Conservation (phyloP, 768 basidiomycete genomes). For the Lactarius vividus region DNA sequence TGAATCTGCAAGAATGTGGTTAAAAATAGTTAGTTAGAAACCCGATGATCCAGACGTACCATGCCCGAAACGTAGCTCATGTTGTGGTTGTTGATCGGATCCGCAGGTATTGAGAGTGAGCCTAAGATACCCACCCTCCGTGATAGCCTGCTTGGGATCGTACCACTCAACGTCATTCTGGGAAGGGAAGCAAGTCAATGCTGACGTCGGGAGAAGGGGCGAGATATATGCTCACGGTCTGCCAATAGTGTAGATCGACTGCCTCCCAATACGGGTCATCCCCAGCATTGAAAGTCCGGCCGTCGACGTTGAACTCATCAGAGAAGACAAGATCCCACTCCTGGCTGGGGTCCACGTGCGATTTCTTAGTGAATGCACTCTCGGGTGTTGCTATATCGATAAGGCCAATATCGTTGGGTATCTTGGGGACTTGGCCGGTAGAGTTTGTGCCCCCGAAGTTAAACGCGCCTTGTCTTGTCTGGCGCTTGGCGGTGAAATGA, state of each 20-base stretch:
- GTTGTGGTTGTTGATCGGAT: constrained; percentile 43
- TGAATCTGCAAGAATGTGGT: constrained; percentile 17
- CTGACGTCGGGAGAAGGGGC: background rate
- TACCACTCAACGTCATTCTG: constrained; percentile 55
- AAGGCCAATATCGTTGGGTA: constrained; percentile 28
- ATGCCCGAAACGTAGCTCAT: constrained; percentile 42
- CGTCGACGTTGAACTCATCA: constrained; percentile 46
- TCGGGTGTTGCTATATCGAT: constrained; percentile 44
- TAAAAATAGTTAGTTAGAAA: background rate
- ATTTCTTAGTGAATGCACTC: constrained; percentile 27
- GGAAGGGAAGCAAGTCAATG: background rate
- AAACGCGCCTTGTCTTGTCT: constrained; percentile 52
- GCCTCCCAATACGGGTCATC: constrained; percentile 48
- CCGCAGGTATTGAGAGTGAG: constrained; percentile 44
- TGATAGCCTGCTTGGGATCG: constrained; percentile 52
- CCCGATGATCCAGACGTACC: constrained; percentile 32
- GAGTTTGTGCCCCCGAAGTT: constrained; percentile 75
- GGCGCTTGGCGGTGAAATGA: constrained; percentile 43
- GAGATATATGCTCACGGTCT: constrained; percentile 43
- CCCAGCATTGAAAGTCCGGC: constrained; percentile 42
- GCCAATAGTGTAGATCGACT: constrained; percentile 47
- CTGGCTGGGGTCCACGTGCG: constrained; percentile 33
- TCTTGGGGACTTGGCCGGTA: constrained; percentile 56
- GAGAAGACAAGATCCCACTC: constrained; percentile 42
- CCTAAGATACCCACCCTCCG: constrained; percentile 47